A percentile compares a stretch with the other conserved stretches of the same genome.
phyloP scores from a whole-genome alignment of 2,329 filamentous ascomycete genomes.

The Trichoderma semiorbis region DNA sequence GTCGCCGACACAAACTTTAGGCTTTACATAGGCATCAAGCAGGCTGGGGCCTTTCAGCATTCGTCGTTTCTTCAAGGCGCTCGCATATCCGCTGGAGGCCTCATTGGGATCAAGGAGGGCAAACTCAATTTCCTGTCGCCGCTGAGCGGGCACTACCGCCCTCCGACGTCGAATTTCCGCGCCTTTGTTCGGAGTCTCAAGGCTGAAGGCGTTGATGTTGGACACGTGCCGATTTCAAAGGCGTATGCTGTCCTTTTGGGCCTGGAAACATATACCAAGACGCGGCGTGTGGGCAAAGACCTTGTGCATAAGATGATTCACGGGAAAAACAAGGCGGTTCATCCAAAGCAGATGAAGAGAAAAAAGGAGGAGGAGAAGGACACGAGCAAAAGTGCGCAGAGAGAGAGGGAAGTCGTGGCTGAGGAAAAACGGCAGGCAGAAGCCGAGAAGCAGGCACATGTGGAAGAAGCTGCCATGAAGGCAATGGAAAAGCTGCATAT shows the following conservation, averaged over 20 bases:
- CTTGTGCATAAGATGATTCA: slow-evolving; percentile 46
- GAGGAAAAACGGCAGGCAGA: slow-evolving; percentile 34
- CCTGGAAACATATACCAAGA: slow-evolving; percentile 73
- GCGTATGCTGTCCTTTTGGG: slow-evolving; percentile 80
- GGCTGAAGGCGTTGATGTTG: slow-evolving; percentile 74
- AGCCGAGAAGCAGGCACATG: slow-evolving; percentile 39
- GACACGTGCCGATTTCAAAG: slow-evolving; percentile 71
- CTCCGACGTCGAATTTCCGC: slow-evolving; percentile 77
- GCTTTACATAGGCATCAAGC: slow-evolving; percentile 86
- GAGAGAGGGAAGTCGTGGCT: slow-evolving; percentile 44
- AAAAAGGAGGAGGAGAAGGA: slow-evolving; percentile 59
- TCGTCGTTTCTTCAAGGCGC: slow-evolving; percentile 83
- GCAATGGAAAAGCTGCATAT: slow-evolving; percentile 42
- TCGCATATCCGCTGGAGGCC: slow-evolving; percentile 75
- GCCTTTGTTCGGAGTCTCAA: slow-evolving; percentile 73
- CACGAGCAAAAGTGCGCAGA: slow-evolving; percentile 56
- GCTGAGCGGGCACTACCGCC: slow-evolving; percentile 77
- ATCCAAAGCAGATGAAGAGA: slow-evolving; percentile 56
- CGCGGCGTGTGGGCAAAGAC: slow-evolving; percentile 61
- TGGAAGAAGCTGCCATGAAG: slow-evolving; percentile 27
- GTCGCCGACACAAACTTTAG: slow-evolving; percentile 82
- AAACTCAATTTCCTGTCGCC: slow-evolving; percentile 70
- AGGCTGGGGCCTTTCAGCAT: slow-evolving; percentile 84
- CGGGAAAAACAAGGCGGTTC: slow-evolving; percentile 56
- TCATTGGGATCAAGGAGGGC: slow-evolving; percentile 82